phyloP scores from a whole-genome alignment of 1,284 basidiomycete genomes.

The Heliocybe sulcata region DNA sequence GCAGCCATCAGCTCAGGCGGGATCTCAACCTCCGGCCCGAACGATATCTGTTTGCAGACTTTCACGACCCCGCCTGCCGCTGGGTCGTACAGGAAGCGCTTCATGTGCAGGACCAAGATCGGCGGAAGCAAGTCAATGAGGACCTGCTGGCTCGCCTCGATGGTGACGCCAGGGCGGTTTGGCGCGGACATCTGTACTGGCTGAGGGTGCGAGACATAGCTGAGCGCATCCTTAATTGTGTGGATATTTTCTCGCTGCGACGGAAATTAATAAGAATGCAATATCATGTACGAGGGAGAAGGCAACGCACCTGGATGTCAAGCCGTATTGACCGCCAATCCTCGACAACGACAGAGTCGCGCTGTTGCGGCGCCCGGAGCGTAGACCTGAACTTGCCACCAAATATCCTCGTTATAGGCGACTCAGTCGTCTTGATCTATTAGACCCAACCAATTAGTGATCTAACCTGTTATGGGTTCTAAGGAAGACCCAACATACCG shows the following conservation, averaged over 20 bases:
- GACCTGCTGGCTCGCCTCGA: conserved; percentile 86
- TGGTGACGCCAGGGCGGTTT: conserved; percentile 47
- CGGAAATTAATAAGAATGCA: conserved; percentile 1
- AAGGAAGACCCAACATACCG: conserved; percentile 34
- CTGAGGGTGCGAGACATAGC: conserved; percentile 77
- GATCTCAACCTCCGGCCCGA: conserved; percentile 75
- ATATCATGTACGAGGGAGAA: neutral
- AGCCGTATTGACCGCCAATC: conserved; percentile 89
- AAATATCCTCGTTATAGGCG: conserved; percentile 89
- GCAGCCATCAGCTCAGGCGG: conserved; percentile 63
- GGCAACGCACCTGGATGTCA: conserved; percentile 72
- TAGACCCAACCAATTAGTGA: neutral
- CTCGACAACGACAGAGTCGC: conserved; percentile 86
- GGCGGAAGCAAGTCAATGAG: conserved; percentile 84
- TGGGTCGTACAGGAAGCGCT: conserved; percentile 88
- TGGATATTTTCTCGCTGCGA: conserved; percentile 64
- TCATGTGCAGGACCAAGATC: conserved; percentile 87
- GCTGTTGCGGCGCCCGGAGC: conserved; percentile 73
- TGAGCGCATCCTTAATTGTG: conserved; percentile 81
- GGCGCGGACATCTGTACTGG: conserved; percentile 68
- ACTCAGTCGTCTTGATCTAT: conserved; percentile 76
- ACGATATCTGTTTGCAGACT: conserved; percentile 77
- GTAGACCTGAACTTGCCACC: conserved; percentile 92
- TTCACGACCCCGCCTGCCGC: conserved; percentile 78
- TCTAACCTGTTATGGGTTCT: neutral